Evolutionary conservation across 2,329 filamentous ascomycete species (phyloP), one percentile per base, ranked within the genome.

Genomic region (Diplocarpon mali): DNA sequence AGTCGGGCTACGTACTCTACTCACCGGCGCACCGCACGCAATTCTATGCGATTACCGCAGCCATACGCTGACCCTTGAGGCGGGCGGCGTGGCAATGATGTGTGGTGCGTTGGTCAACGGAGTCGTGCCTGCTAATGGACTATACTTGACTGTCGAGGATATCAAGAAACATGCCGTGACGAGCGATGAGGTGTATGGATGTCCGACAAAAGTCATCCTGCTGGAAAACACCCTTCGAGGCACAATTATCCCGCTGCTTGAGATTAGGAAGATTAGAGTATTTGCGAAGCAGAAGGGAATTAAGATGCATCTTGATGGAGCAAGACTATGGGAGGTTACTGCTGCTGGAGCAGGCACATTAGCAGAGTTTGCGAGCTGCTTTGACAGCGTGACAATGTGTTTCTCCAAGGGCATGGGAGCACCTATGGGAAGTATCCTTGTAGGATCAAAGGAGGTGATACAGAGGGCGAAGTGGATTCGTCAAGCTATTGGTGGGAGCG

Each of bases 211-310:
- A 36, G 74, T 94, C 42, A 85, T 95, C 53, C 80, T 76, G 49
- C 69, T 95, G 38, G 88, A 95, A 60, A 94, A 94, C 60, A 94
- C 88, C 0, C 72, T 94, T 42, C 75, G 78, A 42, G 88, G 88
- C 20, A 78, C 79, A 56, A 70, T 94, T 35, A 81, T 85, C 70
- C 88, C 88, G 0, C 70, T 93, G 1, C 64, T 65, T 1, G 87
- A 93, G 62, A 72, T 79, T 9, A 70, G 69, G 47, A 70, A 73
- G 35, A 94, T 95, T 56, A 71, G 77, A 0, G 68, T 68, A 1
- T 95, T 83, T 69, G 85, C 81, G 49, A 70, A 58, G 55, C 60
- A 72, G 56, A 68, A 84, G 49, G 69, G 66, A 15, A 78, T 92
- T 49, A 73, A 75, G 48, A 69, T 88, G 58, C 86, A 92, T 62